Evolutionary conservation across 495 filamentous ascomycete genomes (phyloP).

Genomic region (Bombardia bombarda): DNA sequence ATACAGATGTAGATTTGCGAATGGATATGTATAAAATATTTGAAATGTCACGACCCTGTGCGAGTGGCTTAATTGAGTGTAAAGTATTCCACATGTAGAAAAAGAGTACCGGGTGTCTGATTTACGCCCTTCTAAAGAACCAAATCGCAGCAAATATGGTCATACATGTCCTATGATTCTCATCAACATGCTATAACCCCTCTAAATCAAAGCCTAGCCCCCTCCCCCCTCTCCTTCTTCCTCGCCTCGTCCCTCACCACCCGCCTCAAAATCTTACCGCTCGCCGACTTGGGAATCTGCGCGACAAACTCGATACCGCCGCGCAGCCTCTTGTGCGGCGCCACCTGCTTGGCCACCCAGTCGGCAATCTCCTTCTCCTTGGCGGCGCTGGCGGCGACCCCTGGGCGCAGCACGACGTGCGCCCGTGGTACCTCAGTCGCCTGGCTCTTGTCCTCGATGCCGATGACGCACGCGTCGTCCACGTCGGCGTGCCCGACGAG

Average conservation of each 20-base stretch:
- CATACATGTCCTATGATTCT: too few relatives aligned
- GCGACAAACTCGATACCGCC: slow-evolving; percentile 81
- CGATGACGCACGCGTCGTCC: slow-evolving; percentile 77
- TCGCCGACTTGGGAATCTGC: slow-evolving; percentile 73
- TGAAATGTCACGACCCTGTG: too few relatives aligned
- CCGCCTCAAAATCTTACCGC: slow-evolving; percentile 83
- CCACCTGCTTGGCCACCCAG: slow-evolving; percentile 51
- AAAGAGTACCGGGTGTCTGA: too few relatives aligned
- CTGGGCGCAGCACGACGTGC: slow-evolving; percentile 62
- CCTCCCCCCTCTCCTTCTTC: slow-evolving; percentile 24
- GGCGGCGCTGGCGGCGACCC: slow-evolving; percentile 35
- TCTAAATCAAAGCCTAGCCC: slow-evolving; percentile 22
- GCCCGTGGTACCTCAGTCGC: slow-evolving; percentile 80
- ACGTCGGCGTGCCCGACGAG: slow-evolving; percentile 64
- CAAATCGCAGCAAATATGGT: too few relatives aligned
- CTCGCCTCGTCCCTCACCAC: slow-evolving; percentile 40
- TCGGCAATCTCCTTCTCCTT: slow-evolving; percentile 53
- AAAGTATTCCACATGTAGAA: too few relatives aligned
- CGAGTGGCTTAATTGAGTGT: too few relatives aligned
- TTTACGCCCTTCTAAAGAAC: too few relatives aligned
- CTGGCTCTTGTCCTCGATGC: slow-evolving; percentile 59
- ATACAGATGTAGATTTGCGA: too few relatives aligned
- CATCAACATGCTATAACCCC: too few relatives aligned
- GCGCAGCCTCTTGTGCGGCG: slow-evolving; percentile 66
- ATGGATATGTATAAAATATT: too few relatives aligned